Evolutionary conservation across 2,329 filamentous ascomycete species (phyloP), one percentile per base, ranked within the genome.

Genomic region (Aspergillus glaucus): DNA sequence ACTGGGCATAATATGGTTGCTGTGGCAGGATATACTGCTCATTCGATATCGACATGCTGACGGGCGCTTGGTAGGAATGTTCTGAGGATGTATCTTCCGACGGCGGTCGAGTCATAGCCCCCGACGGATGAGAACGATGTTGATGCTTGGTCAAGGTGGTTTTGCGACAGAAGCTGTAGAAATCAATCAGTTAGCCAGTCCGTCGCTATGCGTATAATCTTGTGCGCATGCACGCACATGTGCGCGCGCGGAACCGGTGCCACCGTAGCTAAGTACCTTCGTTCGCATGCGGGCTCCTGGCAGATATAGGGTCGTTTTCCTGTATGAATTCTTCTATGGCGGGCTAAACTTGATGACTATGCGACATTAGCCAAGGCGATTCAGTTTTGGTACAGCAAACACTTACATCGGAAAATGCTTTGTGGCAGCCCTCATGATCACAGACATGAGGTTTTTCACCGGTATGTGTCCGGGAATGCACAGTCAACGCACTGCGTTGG

Each of bases 401-500:
- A 52, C 67, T 62, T 64, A 72, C 70, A 57, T 73, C 70, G 46
- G 69, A 72, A 50, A 73, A 73, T 26, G 70, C 69, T 50, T 73
- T 73, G 45, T 62, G 65, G 50, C 70, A 73, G 37, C 66, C 68
- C 51, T 68, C 65, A 53, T 68, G 63, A 46, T 72, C 69, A 56
- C 67, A 70, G 43, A 68, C 65, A 62, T 73, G 67, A 40, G 68
- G 71, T 54, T 75, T 71, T 54, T 73, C 70, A 37, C 70, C 70
- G 7, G 71, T 72, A 57, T 73, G 68, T 28, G 71, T 72, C 41
- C 70, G 63, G 32, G 69, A 66, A 57, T 74, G 68, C 43, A 75
- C 67, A n/a, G 72, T 75, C 57, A 75, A 57, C 21, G 72, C 72
- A 54, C 71, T 74, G 49, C 72, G 69, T 55, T 75, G 72, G 51